Conservation (phyloP, 495 filamentous ascomycete species). For the Astrocystis sublimbata region DNA sequence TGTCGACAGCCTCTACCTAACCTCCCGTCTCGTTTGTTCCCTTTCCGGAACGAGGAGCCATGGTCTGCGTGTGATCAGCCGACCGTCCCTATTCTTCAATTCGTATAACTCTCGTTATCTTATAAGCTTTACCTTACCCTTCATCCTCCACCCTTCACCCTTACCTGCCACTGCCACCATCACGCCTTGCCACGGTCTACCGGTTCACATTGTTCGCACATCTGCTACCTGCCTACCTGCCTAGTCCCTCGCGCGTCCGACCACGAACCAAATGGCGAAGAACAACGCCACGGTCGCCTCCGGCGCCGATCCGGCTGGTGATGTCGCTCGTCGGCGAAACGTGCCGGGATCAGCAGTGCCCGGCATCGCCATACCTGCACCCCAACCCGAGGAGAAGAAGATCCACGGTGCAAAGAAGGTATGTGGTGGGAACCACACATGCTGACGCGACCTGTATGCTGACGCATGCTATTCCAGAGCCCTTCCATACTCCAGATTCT, state of each 20-base stretch:
- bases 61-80: background rate
- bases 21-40: slow-evolving; percentile 1
- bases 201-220: background rate
- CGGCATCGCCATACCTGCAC: slow-evolving; percentile 36
- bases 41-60: slow-evolving; percentile 1
- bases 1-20: background rate
- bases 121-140: slow-evolving; percentile 18
- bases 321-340: slow-evolving; percentile 76
- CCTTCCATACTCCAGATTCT: slow-evolving; percentile 63
- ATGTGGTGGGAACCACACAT: slow-evolving; percentile 15
- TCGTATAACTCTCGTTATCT: slow-evolving; percentile 27
- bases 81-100: slow-evolving; percentile 3
- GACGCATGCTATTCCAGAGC: slow-evolving; percentile 30
- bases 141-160: too few relatives aligned
- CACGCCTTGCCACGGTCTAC: background rate
- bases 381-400: slow-evolving; percentile 65
- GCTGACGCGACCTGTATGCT: background rate
- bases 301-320: slow-evolving; percentile 60
- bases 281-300: slow-evolving; percentile 59
- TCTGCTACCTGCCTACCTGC: background rate
- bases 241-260: background rate
- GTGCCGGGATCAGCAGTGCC: slow-evolving; percentile 53
- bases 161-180: too few relatives aligned
- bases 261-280: slow-evolving; percentile 45
- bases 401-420: slow-evolving; percentile 60